phyloP scores from a whole-genome alignment of 148 eudicot genomes.

The Camellia sinensis region DNA sequence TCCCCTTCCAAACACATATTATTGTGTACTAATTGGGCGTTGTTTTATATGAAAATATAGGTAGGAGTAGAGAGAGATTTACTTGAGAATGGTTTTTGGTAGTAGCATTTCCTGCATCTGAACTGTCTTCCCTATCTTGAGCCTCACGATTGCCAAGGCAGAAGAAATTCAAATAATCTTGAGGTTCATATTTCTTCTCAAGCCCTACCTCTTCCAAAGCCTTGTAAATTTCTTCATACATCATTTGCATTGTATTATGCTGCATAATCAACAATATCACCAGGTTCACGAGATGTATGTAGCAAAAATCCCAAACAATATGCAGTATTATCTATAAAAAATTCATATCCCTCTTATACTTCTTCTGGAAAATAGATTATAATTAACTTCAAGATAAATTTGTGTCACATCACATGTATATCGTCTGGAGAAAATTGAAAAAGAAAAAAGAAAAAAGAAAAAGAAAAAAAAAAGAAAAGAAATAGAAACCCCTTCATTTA shows the following conservation, averaged over 20 bases:
- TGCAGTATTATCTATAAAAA: neutral
- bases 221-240: conserved; percentile 76
- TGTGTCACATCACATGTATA: neutral
- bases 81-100: conserved; percentile 60
- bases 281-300: neutral
- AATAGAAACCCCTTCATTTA: neutral
- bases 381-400: neutral
- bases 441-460: neutral
- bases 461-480: neutral
- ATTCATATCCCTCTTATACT: neutral
- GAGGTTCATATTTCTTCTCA: conserved; percentile 58
- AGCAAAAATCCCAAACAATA: neutral
- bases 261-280: conserved; percentile 28
- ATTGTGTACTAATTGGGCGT: too few relatives aligned
- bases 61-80: neutral
- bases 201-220: conserved; percentile 73
- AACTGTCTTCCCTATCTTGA: conserved; percentile 14
- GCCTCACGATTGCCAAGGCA: conserved; percentile 84
- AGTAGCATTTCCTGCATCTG: conserved; percentile 21
- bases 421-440: neutral
- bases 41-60: neutral
- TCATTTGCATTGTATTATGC: conserved; percentile 96
- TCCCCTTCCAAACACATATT: too few relatives aligned
- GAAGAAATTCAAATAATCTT: conserved; percentile 82
- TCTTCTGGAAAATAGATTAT: neutral